These are phyloP conservation scores for Sarcodon aspratus DNA, from an alignment of 768 basidiomycete genomes.

Conservation along the genomic window DNA sequence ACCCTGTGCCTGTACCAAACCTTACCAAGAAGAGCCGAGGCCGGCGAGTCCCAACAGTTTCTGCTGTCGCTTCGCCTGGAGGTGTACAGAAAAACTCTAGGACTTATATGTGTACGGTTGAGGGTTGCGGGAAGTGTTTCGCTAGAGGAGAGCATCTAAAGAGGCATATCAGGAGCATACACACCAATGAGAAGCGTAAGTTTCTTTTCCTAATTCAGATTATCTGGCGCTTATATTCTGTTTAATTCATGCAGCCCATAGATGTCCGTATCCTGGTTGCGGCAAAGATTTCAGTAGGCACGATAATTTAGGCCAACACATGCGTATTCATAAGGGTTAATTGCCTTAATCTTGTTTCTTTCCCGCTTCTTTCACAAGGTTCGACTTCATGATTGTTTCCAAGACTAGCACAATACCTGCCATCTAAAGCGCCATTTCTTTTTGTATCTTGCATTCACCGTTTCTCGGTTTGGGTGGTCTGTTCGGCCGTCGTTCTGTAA, in stretches of 20 bases:
- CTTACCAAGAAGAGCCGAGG: slow-evolving; percentile 75
- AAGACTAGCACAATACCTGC: no score
- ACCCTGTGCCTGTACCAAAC: slow-evolving; percentile 65
- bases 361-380: no score
- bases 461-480: no score
- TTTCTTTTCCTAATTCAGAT: slow-evolving; percentile 10
- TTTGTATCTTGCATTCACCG: no score
- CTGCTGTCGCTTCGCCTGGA: slow-evolving; percentile 15
- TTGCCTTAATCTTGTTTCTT: no score
- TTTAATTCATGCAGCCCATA: slow-evolving; percentile 42
- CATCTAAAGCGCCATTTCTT: no score
- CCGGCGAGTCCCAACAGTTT: slow-evolving; percentile 55
- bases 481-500: no score
- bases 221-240: not conserved
- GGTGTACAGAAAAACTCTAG: slow-evolving; percentile 11
- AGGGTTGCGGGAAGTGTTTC: slow-evolving; percentile 82
- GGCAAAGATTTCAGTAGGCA: slow-evolving; percentile 78
- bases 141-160: slow-evolving; percentile 84
- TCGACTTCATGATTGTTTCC: no score
- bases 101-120: slow-evolving; percentile 62
- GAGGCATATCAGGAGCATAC: slow-evolving; percentile 79
- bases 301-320: slow-evolving; percentile 83
- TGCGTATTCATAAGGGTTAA: slow-evolving; percentile 27
- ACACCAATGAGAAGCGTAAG: slow-evolving; percentile 89
- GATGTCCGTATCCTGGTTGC: slow-evolving; percentile 71